Base-by-base conservation (phyloP, 306 rosid genomes). In the Quercus wislizeni region DNA sequence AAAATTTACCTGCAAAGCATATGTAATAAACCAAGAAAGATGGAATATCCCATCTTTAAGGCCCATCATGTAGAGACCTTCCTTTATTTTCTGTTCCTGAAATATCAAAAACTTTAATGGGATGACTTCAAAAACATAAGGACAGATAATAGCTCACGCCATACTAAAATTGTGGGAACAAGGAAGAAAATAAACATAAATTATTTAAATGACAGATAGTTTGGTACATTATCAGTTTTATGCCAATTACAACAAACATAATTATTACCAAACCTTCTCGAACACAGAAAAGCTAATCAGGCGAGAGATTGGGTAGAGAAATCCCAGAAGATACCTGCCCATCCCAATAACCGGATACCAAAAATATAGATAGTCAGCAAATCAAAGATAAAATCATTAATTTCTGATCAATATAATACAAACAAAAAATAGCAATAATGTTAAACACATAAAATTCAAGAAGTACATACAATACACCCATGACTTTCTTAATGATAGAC, bases 11-110 rank as follows among this genome's bases (percentile, higher is more conserved):
- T 94, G 97, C 80, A 91, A 73, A 77, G 97, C 89, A 90, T 92
- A 94, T 70, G 97, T 80, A 76, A 92, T 84, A 83, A 92, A 94
- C 97, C 99, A 94, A 71, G 99, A 94, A 78, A 94, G 87, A 85
- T 92, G 92, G 82, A 92, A 94, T 77, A 94, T 85, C 64, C 94
- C 91, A 78, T 92, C 97, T 85, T 91, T 92, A 74, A 94, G 78
- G 81, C 97, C 99, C 99, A 94, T 94, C 99, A 94, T 94, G 91
- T 92, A 91, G 75, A 94, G 97, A 79, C 97, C 97, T 87, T 92
- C 97, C 76, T 89, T 94, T 86, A 94, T 94, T 89, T 92, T 94
- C 79, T 91, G 91, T 80, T 94, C 99, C 99, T 94, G 90, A 86
- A 86, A 84, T 54, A 81, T 79, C 15, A 31, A 61, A 68, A 18